phyloP scores from a whole-genome alignment of 352 stramenopile species.

The Globisporangium solare region DNA sequence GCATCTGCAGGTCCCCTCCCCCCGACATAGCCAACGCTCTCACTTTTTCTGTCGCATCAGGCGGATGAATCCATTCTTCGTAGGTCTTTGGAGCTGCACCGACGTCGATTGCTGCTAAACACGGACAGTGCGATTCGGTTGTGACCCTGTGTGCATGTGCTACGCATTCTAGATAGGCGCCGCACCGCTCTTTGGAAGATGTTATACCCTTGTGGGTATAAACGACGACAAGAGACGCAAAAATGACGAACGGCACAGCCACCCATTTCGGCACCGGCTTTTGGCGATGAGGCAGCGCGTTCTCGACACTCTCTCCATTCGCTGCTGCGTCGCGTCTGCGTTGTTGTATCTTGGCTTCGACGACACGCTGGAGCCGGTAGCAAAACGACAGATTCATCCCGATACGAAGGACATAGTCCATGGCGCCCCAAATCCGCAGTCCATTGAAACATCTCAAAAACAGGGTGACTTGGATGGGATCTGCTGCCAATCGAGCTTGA shows the following conservation, averaged over 20 bases:
- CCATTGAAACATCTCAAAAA: constrained; percentile 27
- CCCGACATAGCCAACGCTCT: constrained; percentile 18
- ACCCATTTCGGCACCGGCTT: constrained; percentile 2
- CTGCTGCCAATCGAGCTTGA: constrained; percentile 21
- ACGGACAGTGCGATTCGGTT: constrained; percentile 19
- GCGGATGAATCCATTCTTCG: constrained; percentile 25
- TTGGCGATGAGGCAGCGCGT: neutral
- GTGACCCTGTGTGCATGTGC: constrained; percentile 21
- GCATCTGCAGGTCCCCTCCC: constrained; percentile 22
- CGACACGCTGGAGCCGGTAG: constrained; percentile 27
- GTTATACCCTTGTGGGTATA: constrained; percentile 11
- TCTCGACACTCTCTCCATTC: neutral
- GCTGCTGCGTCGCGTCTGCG: neutral
- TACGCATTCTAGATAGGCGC: constrained; percentile 21
- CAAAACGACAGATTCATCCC: constrained; percentile 31
- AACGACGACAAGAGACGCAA: constrained; percentile 9
- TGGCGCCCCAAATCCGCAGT: constrained; percentile 21
- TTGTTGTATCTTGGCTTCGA: constrained; percentile 11
- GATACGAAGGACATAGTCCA: constrained; percentile 25
- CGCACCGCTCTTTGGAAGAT: constrained; percentile 12
- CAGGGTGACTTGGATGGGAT: constrained; percentile 22
- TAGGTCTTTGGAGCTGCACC: constrained; percentile 27
- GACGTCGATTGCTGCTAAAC: constrained; percentile 25
- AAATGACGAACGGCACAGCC: constrained; percentile 14
- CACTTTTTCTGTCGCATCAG: constrained; percentile 22